A percentile compares a stretch with the other conserved stretches of the same genome.
phyloP scores from a whole-genome alignment of 1,284 basidiomycete species.

The Rhodotorula glutinis region DNA sequence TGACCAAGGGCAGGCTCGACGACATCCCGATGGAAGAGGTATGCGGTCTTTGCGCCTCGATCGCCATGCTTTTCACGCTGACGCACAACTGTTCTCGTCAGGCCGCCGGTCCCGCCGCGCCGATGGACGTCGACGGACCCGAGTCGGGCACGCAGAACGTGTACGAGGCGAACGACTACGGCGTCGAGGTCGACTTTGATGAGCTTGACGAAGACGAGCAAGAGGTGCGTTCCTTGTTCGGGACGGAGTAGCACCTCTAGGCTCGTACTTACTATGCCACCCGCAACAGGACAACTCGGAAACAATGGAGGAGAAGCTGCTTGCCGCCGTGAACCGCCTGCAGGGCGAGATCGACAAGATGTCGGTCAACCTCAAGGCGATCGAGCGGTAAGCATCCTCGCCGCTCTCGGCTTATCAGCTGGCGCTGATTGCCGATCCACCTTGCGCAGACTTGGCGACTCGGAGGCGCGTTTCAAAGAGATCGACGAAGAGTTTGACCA shows the following conservation, averaged over 20 bases:
- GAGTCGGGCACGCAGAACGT: conserved; percentile 71
- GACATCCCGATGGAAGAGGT: conserved; percentile 93
- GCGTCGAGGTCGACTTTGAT: conserved; percentile 84
- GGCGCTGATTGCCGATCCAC: no score
- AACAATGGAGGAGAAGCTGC: conserved; percentile 69
- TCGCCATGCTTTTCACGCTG: no score
- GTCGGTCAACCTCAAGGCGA: conserved; percentile 95
- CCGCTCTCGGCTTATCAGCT: background rate
- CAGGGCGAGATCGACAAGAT: conserved; percentile 84
- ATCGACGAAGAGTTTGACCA: conserved; percentile 59
- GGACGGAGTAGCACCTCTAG: background rate
- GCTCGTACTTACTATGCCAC: background rate
- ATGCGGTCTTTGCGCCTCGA: background rate
- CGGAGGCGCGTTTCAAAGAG: conserved; percentile 62
- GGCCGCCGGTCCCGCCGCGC: conserved; percentile 34
- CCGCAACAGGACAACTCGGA: conserved; percentile 60
- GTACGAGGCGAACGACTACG: conserved; percentile 73
- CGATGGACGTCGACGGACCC: conserved; percentile 85
- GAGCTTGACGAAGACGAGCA: conserved; percentile 77
- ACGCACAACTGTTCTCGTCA: background rate
- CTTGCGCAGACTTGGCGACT: conserved; percentile 74
- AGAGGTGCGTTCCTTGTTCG: conserved; percentile 55
- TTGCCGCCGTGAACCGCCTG: conserved; percentile 70
- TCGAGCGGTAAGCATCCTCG: conserved; percentile 62
- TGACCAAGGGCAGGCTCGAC: conserved; percentile 70